A percentile compares a stretch with the other conserved stretches of the same genome.
Conservation (phyloP, 768 basidiomycete species). For the Serendipita sp. region DNA sequence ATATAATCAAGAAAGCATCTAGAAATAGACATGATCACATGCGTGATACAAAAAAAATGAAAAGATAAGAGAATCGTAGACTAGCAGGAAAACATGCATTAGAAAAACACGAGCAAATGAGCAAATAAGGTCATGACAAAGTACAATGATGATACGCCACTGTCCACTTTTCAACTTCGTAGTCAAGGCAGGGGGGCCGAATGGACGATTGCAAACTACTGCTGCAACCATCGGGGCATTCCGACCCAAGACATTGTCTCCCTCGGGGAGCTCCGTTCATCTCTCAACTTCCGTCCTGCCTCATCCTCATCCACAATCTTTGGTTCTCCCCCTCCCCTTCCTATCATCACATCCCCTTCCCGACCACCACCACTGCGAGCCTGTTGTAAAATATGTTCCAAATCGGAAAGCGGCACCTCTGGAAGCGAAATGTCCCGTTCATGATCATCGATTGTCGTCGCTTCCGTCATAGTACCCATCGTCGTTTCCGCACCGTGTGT, state of each 20-base stretch:
- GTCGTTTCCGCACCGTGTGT: neutral
- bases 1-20: too few relatives aligned
- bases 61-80: too few relatives aligned
- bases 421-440: neutral
- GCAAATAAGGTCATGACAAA: too few relatives aligned
- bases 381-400: neutral
- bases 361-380: neutral
- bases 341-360: neutral
- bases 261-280: neutral
- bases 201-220: too few relatives aligned
- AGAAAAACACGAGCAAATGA: too few relatives aligned
- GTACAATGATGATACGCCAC: too few relatives aligned
- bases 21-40: too few relatives aligned
- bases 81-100: too few relatives aligned
- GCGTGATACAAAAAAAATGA: too few relatives aligned
- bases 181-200: neutral
- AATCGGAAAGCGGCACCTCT: slow-evolving; percentile 1
- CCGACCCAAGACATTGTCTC: neutral
- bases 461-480: neutral
- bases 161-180: neutral
- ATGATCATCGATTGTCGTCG: neutral
- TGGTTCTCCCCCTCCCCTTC: neutral
- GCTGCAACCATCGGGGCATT: neutral
- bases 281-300: neutral
- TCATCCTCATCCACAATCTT: slow-evolving; percentile 3